Evolutionary conservation across 2,329 filamentous ascomycete species (phyloP).

Genomic region (Penicillium sp.): DNA sequence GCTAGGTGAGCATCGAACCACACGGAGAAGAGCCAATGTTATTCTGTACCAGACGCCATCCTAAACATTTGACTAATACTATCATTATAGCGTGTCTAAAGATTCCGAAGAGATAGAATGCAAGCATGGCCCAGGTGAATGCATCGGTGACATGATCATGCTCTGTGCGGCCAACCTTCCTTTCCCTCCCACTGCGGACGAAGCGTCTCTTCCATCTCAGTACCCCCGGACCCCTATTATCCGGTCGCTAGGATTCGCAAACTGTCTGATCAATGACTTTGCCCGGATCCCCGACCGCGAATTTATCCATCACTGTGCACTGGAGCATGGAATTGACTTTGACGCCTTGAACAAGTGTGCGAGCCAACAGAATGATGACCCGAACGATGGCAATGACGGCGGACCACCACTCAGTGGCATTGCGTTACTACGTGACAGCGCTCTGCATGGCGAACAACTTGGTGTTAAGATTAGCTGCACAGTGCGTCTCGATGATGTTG

Average conservation of each 20-base stretch:
- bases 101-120: conserved; percentile 81
- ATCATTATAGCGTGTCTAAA: conserved; percentile 55
- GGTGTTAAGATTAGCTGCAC: conserved; percentile 74
- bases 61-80: conserved; percentile 7
- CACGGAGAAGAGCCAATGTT: background rate
- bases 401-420: conserved; percentile 56
- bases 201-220: conserved; percentile 17
- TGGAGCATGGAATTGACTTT: conserved; percentile 88
- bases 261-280: conserved; percentile 81
- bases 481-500: conserved; percentile 71
- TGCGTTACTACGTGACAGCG: conserved; percentile 46
- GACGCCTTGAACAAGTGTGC: conserved; percentile 78
- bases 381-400: conserved; percentile 57
- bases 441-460: conserved; percentile 57
- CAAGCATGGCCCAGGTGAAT: conserved; percentile 86
- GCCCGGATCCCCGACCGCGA: conserved; percentile 70
- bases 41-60: background rate
- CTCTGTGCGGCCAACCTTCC: conserved; percentile 78
- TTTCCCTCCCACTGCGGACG: conserved; percentile 32
- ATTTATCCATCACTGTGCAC: conserved; percentile 82
- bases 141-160: conserved; percentile 90
- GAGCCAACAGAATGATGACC: conserved; percentile 70
- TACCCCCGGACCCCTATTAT: conserved; percentile 74
- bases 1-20: conserved; percentile 60
- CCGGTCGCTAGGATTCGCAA: conserved; percentile 86